Evolutionary conservation across 257 asterid genomes (phyloP), one percentile per base, ranked within the genome.

Genomic region (Solanum gracilifrons): DNA sequence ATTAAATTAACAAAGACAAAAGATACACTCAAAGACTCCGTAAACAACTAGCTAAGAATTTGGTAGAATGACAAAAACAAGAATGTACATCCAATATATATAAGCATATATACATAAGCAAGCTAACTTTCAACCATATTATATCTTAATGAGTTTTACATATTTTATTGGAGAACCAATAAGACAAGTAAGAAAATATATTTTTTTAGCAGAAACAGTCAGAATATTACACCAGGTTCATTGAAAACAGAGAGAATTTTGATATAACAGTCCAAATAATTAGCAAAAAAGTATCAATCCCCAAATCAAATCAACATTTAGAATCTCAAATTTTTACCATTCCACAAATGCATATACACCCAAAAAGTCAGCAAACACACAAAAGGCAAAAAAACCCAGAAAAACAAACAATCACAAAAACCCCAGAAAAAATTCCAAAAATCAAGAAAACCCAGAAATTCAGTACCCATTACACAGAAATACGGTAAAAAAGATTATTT

Each of bases 211-310:
- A 87, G 68, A 91, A 90, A 90, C 43, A 87, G 60, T 82, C 87
- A 85, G 68, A 87, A 93, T 27, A 74, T 88, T 72, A 36, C 90
- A 88, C 90, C 88, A 88, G 31, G 87, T 86, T 36, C 87, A 87
- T 88, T 76, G 62, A 80, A 83, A 69, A 75, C 64, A 72, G 64
- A 37, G 39, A 37, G 10, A 69, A 73, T 46, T 35, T n/a, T 73
- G 46, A 31, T 90, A 79, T 0, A 41, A 43, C 10, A 79, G 66
- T 79, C 18, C 85, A 43, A 79, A 41, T 15, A 79, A 43, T 43
- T 25, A 7, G 25, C 64, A 77, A 77, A n/a, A 13, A 8, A 32
- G 84, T 2, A 76, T 13, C 35, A 15, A 51, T 13, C 51, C 23
- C 11, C 58, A 76, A 77, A 77, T 41, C 62, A 15, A 77, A 77